Base-by-base conservation (phyloP, 2,329 filamentous ascomycete species). In the Xylariaceae sp. region DNA sequence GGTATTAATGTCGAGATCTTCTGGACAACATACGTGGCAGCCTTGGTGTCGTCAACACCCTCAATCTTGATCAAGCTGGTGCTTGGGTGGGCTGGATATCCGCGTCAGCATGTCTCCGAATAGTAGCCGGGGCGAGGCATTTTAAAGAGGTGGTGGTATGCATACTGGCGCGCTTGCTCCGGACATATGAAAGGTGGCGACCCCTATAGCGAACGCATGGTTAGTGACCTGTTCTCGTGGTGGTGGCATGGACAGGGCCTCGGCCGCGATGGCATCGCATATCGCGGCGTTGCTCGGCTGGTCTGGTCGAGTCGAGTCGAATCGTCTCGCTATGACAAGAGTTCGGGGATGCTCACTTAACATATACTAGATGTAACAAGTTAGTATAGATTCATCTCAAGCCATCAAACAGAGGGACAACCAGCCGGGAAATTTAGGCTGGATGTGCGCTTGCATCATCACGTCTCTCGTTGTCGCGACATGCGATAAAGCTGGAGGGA, bases 41-140 rank as follows among this genome's bases (percentile, higher is more conserved):
- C 90, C 74, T 90, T 83, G 74, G 89, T 86, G 84, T 90, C 86
- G 74, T 96, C 92, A 73, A 97, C 94, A 79, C 93, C 93, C 86
- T 99, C 93, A 75, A 99, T 96, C 88, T 97, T 94, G 82, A 99
- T 89, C 81, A 97, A 85, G 77, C 90, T 90, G 73, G 90, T 95
- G 81, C 88, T 88, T 73, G 93, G 88, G 84, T 89, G 92, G 77
- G 88, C 92, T 81, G 85, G 88, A 82, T 90, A 89, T 59, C 85
- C 95, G 93, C 78, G 88, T 89, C 80, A 60, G 62, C 93, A 90
- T 50, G 17, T 48, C 61, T 59, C 48, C 37, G 2, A 3, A 37
- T 10, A 23, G 41, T 48, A 49, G 10, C 30, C 30, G 10, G 50
- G 9, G 44, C 10, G 18, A 50, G 39, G 54, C 54, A 44, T n/a